phyloP scores from a whole-genome alignment of 2,329 filamentous ascomycete genomes.

The Apiospora pterosperma region DNA sequence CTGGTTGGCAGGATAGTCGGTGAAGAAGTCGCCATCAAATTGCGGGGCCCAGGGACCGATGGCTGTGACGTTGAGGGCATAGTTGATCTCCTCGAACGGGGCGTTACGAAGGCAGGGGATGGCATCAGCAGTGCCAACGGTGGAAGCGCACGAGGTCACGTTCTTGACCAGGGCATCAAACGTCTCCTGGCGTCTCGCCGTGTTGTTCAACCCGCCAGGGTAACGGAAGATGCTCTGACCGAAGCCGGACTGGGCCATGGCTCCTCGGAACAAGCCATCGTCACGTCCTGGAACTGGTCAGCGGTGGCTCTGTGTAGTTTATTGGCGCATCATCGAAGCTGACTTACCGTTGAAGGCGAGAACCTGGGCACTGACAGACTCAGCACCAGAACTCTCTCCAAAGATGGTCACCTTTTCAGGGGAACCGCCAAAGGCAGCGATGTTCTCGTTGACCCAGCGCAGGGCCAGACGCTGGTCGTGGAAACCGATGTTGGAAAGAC shows the following conservation, averaged over 20 bases:
- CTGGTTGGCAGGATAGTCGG: constrained; percentile 17
- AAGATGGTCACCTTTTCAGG: constrained; percentile 39
- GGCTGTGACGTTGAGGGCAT: constrained; percentile 14
- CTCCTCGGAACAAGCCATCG: constrained; percentile 16
- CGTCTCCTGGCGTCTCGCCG: constrained; percentile 19
- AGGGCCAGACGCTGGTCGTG: constrained; percentile 42
- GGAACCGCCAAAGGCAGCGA: constrained; percentile 33
- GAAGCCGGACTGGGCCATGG: constrained; percentile 39
- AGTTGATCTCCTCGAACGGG: constrained; percentile 23
- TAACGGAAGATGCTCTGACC: constrained; percentile 26
- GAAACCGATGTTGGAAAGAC: constrained; percentile 44
- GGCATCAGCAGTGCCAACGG: constrained; percentile 19
- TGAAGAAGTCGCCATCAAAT: constrained; percentile 28
- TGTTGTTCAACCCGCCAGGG: constrained; percentile 26
- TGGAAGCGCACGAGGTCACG: constrained; percentile 20
- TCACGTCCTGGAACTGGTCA: constrained; percentile 22
- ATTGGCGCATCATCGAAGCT: neutral
- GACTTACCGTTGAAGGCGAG: constrained; percentile 35
- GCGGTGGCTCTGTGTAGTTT: neutral
- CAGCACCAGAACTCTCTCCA: constrained; percentile 43
- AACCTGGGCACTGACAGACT: constrained; percentile 39
- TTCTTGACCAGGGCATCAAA: constrained; percentile 26
- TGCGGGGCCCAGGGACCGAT: constrained; percentile 17
- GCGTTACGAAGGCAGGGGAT: constrained; percentile 23
- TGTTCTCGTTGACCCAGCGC: constrained; percentile 36